phyloP scores from a whole-genome alignment of 2,329 filamentous ascomycete species.

The Phaeosphaeriaceae sp. region DNA sequence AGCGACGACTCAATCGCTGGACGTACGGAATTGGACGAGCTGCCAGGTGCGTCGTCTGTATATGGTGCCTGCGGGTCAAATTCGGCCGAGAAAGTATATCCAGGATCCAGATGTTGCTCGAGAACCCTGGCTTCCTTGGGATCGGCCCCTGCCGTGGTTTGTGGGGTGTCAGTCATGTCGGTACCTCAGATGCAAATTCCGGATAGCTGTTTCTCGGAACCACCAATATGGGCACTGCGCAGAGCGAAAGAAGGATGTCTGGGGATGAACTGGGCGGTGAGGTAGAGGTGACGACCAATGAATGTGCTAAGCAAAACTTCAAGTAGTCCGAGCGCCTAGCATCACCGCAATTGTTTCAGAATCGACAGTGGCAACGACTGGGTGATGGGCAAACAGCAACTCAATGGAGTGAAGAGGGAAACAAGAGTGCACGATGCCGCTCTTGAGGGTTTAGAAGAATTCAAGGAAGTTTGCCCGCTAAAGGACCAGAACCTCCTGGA shows the following conservation, averaged over 20 bases:
- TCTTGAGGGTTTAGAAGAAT: background rate
- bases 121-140: slow-evolving; percentile 47
- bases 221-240: background rate
- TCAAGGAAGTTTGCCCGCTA: slow-evolving; percentile 1
- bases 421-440: background rate
- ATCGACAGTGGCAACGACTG: slow-evolving; percentile 1
- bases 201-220: background rate
- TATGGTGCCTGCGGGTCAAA: slow-evolving; percentile 46
- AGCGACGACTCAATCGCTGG: slow-evolving; percentile 67
- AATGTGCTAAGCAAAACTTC: slow-evolving; percentile 31
- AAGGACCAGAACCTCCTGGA: slow-evolving; percentile 11
- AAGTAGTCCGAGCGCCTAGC: slow-evolving; percentile 41
- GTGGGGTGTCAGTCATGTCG: slow-evolving; percentile 39
- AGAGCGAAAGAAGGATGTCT: background rate
- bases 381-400: background rate
- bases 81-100: slow-evolving; percentile 50
- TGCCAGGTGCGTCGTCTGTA: slow-evolving; percentile 29
- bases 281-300: slow-evolving; percentile 29
- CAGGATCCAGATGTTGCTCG: slow-evolving; percentile 51
- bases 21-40: slow-evolving; percentile 30
- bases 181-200: background rate
- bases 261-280: slow-evolving; percentile 23
- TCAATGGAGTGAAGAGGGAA: slow-evolving; percentile 5
- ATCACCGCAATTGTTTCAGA: slow-evolving; percentile 24
- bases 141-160: slow-evolving; percentile 34